phyloP scores from a whole-genome alignment of 1,139 yeast species.

The Yamadazyma triangularis region DNA sequence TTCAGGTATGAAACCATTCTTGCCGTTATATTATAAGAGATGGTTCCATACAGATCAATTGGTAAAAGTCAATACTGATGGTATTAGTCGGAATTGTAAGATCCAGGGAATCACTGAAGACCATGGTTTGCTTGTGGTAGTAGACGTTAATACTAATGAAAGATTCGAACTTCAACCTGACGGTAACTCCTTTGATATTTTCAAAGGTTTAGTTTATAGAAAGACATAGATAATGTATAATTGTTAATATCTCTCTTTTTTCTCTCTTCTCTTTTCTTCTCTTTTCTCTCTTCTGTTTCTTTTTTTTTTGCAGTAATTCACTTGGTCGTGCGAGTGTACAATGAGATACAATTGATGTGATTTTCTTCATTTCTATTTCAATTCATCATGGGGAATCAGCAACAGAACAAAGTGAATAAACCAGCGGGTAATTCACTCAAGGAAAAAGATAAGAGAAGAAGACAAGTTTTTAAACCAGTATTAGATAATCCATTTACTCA shows the following conservation, averaged over 20 bases:
- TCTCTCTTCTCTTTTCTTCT: no score
- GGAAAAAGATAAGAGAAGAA: conserved; percentile 39
- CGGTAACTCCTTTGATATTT: conserved; percentile 95
- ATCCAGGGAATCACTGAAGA: conserved; percentile 81
- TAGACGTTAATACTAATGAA: conserved; percentile 58
- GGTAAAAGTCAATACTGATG: conserved; percentile 50
- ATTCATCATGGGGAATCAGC: no score
- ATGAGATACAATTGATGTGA: no score
- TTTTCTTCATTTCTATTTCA: no score
- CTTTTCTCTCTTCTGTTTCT: no score
- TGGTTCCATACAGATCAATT: conserved; percentile 83
- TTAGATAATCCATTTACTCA: conserved; percentile 57
- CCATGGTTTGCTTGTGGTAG: conserved; percentile 77
- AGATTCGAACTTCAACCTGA: conserved; percentile 83
- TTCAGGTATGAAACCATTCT: conserved; percentile 65
- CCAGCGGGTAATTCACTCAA: conserved; percentile 28
- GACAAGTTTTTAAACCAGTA: conserved; percentile 56
- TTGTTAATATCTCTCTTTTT: no score
- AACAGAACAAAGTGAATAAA: conserved; percentile 3
- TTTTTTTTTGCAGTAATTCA: no score
- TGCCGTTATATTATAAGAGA: conserved; percentile 68
- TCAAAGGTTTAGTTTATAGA: conserved; percentile 82
- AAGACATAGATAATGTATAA: conserved; percentile 28
- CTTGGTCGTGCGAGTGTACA: no score
- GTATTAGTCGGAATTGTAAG: conserved; percentile 43